Evolutionary conservation across 2,329 filamentous ascomycete genomes (phyloP).

Genomic region (Exophiala viscosa): DNA sequence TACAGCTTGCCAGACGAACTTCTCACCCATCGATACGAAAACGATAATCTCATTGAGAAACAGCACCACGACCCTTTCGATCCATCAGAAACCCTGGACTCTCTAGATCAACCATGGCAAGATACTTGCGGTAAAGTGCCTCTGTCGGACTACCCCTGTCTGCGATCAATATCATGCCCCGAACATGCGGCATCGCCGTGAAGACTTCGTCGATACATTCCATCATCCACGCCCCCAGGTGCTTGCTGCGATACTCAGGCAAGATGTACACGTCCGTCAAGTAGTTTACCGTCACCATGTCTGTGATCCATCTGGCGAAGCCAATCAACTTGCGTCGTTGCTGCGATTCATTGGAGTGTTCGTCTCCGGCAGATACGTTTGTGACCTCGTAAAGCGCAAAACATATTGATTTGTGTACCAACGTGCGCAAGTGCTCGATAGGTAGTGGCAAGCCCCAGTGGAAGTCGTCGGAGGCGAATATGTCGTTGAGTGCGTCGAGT

Average conservation of each 20-base stretch:
- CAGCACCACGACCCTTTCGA: constrained; percentile 9
- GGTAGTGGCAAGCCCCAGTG: constrained; percentile 59
- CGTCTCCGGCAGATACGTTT: background rate
- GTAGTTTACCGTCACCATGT: constrained; percentile 65
- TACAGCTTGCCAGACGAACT: too few relatives aligned
- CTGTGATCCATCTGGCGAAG: constrained; percentile 62
- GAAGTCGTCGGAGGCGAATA: constrained; percentile 55
- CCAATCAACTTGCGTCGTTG: constrained; percentile 40
- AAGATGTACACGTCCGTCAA: constrained; percentile 66
- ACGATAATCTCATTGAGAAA: too few relatives aligned
- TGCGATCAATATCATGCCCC: constrained; percentile 55
- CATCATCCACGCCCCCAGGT: constrained; percentile 64
- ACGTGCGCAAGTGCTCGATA: constrained; percentile 47
- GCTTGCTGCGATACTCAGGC: constrained; percentile 55
- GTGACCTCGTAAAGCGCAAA: constrained; percentile 52
- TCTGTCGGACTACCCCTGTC: constrained; percentile 18
- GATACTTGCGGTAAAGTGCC: constrained; percentile 28
- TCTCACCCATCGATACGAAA: too few relatives aligned
- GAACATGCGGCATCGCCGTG: constrained; percentile 55
- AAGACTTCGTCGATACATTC: constrained; percentile 56
- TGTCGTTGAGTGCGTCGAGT: constrained; percentile 52
- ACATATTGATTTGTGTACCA: constrained; percentile 59
- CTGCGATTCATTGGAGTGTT: constrained; percentile 1
- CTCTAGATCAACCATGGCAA: constrained; percentile 26
- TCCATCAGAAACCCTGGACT: constrained; percentile 11